Evolutionary conservation across 176 grass and related monocot species (phyloP), one percentile per base, ranked within the genome.

Genomic region (Alloteropsis semialata): DNA sequence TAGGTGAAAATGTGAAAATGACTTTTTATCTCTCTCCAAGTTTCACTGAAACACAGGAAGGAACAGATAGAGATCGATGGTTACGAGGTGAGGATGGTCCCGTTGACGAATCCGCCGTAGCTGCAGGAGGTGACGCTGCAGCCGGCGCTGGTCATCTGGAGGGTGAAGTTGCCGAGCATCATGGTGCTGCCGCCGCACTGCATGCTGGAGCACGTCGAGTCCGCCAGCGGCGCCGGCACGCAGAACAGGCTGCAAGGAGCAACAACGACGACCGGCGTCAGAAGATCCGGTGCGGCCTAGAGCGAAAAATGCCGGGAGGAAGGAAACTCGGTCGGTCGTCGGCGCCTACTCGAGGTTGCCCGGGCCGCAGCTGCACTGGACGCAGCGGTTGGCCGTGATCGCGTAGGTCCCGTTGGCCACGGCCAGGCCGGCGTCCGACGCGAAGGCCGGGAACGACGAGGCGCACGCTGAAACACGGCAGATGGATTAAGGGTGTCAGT

Each of bases 341-440:
- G 74, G 45, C 67, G 48, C 21, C 61, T 89, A 92, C 95, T 97
- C 93, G 69, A 91, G 54, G 87, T 76, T 89, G 80, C 86, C 86
- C 27, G 95, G 90, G 61, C 95, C 92, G 50, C 92, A 97, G 82
- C 95, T 97, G 88, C 92, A 97, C 67, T 97, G 90, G 43, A 97
- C 92, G 72, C 95, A 97, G 82, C 74, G 90, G 56, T 87, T 68
- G 37, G 92, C 95, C 37, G 85, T 92, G 27, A 97, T 79, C 12
- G 95, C 88, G 44, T 94, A 97, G 24, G 92, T 97, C 73, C 92
- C 92, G 46, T 94, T 97, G 15, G 84, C 86, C 86, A 94, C 92
- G 28, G 87, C 41, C 74, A 97, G 57, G 27, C 92, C 92, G 76
- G 85, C 70, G 81, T 92, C 95, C 21, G 92, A 85, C 50, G 92